Percentiles rank a stretch among this genome's conserved stretches.
Conservation (phyloP, 2,329 filamentous ascomycete species). For the Xylaria arbuscula region DNA sequence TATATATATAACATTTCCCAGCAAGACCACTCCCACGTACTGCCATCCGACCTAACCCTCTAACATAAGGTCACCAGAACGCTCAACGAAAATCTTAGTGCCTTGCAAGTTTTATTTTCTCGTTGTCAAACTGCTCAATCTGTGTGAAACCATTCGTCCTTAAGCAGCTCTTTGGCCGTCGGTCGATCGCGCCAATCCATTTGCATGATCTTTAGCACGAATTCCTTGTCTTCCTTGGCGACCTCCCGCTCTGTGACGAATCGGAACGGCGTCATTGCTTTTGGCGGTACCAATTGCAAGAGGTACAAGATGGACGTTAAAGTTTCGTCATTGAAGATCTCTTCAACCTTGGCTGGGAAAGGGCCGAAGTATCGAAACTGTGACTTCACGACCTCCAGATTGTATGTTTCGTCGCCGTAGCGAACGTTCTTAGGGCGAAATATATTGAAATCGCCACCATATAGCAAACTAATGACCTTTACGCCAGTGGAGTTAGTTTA, state of each 20-base stretch:
- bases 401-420: constrained; percentile 1
- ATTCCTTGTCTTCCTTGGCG: not conserved
- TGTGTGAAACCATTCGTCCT: constrained; percentile 16
- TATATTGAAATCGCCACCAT: constrained; percentile 18
- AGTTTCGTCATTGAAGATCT: constrained; percentile 4
- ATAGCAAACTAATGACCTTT: constrained; percentile 10
- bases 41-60: not conserved
- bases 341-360: not conserved
- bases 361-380: constrained; percentile 11
- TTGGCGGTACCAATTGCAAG: not conserved
- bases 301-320: not conserved
- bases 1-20: not conserved
- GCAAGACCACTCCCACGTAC: not conserved
- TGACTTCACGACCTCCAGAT: not conserved
- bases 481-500: not conserved
- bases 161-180: constrained; percentile 12
- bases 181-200: constrained; percentile 13
- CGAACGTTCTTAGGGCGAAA: constrained; percentile 10
- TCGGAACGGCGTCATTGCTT: not conserved
- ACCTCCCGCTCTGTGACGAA: constrained; percentile 8
- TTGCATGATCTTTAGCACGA: constrained; percentile 17
- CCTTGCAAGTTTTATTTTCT: not conserved
- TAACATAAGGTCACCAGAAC: not conserved
- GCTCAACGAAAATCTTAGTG: not conserved
- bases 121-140: not conserved